Base-by-base conservation (phyloP, 495 filamentous ascomycete genomes). In the Sphaerosporella brunnea region DNA sequence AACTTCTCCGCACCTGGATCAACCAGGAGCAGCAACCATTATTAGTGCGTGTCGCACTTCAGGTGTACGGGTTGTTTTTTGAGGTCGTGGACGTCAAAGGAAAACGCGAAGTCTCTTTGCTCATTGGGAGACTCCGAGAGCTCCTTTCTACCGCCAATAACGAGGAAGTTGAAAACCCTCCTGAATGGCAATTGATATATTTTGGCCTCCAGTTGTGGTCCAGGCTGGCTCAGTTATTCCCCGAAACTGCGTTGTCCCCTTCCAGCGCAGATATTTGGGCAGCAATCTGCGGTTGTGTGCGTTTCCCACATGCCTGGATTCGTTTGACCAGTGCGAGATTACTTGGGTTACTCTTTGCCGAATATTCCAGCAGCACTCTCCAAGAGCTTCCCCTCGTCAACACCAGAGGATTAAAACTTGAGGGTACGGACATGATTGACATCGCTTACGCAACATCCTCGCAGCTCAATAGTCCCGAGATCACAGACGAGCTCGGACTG, bases 51-150 rank as follows among this genome's bases (percentile, higher is more conserved):
- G 73, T 81, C 9, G 81, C 80, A 0, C 62, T 95, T 28, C 86
- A 87, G 54, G 72, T 77, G 13, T 93, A 85, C 66, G 73, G 75
- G 2, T 73, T 93, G 4, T 93, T 82, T 63, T 80, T 92, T 51
- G 84, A 93, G 41, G 71, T 69, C 1, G 69, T 74, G 21, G 73
- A 71, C 36, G 67, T 63, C 3, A 62, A 51, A 28, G 55, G 60
- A 2, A 45, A 60, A 32, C 36, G 24, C 23, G 65, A 66, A 28
- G 45, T 66, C 11, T 10, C 32, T 11, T 53, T 57, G 19, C 53
- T 68, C 11, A 52, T 52, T 15, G 40, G 62, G 9, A 55, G 64
- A 52, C 58, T 82, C 11, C 63, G 66, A 3, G 51, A 66, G 15
- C 51, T 72, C 64, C 53, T 75, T 60, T 11, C 18, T 9, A 67